Conservation (phyloP, 805 yeast genomes). For the Phaffomyces thermotolerans region DNA sequence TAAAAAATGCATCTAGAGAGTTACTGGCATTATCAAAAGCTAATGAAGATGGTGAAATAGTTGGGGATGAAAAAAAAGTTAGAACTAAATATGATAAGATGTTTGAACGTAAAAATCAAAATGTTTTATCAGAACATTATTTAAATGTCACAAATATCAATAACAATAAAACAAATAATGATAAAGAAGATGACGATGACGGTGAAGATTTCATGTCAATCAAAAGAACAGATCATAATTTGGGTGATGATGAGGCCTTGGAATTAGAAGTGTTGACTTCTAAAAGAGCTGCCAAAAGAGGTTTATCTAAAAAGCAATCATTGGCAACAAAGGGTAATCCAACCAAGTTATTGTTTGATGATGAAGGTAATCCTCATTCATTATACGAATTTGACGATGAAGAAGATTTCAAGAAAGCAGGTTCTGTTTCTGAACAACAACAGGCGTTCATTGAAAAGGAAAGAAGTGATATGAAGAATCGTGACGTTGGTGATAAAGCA, state of each 20-base stretch:
- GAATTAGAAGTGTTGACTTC: conserved; percentile 61
- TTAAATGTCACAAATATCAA: conserved; percentile 54
- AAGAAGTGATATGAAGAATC: conserved; percentile 55
- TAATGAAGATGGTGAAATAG: conserved; percentile 58
- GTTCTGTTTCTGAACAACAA: conserved; percentile 65
- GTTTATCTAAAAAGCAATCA: conserved; percentile 77
- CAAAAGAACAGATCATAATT: conserved; percentile 67
- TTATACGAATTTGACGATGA: conserved; percentile 87
- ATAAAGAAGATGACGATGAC: conserved; percentile 33
- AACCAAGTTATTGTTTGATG: conserved; percentile 80
- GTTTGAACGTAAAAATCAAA: conserved; percentile 93
- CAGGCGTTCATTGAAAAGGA: conserved; percentile 60
- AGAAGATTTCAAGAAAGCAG: conserved; percentile 69
- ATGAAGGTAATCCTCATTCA: conserved; percentile 89
- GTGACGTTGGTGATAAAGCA: conserved; percentile 73
- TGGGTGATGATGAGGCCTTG: conserved; percentile 59
- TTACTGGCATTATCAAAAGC: conserved; percentile 48
- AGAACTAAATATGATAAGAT: conserved; percentile 90
- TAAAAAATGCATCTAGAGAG: conserved; percentile 77
- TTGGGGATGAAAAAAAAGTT: conserved; percentile 34
- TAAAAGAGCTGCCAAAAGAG: conserved; percentile 77
- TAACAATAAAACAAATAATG: conserved; percentile 23
- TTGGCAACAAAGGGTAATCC: conserved; percentile 57
- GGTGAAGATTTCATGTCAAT: conserved; percentile 71
- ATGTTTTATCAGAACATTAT: conserved; percentile 85